Conservation (phyloP, 169 alveolate species). For the Plasmodium inui region DNA sequence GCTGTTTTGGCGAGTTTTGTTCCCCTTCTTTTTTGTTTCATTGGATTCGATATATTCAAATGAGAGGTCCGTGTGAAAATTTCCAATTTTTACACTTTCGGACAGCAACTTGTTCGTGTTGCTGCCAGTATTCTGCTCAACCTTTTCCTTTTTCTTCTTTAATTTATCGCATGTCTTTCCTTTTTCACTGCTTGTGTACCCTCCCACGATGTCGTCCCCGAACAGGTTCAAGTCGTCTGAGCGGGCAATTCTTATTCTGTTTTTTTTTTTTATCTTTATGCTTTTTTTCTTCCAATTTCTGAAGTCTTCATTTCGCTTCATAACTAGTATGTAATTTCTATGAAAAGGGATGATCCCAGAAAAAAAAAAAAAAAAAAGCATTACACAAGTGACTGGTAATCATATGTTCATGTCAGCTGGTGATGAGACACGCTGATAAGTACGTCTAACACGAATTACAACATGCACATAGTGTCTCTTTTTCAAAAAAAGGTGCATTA, state of each 20-base stretch:
- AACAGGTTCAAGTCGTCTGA: slow-evolving; percentile 33
- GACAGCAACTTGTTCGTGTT: background rate
- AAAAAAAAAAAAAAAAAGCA: slow-evolving; percentile 1
- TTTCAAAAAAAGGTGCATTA: background rate
- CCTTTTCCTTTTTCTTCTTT: background rate
- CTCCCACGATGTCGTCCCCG: slow-evolving; percentile 33
- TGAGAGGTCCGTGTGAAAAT: slow-evolving; percentile 30
- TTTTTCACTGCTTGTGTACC: slow-evolving; percentile 69
- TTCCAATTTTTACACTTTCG: background rate
- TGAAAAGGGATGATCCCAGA: background rate
- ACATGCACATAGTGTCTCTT: background rate
- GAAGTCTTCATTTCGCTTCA: slow-evolving; percentile 29
- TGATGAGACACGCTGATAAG: background rate
- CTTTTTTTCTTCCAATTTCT: slow-evolving; percentile 7
- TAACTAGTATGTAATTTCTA: slow-evolving; percentile 34
- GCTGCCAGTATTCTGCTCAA: background rate
- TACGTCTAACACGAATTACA: background rate
- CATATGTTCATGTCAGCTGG: background rate
- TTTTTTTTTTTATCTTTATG: background rate
- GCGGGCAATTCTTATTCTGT: slow-evolving; percentile 1
- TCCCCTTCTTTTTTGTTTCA: slow-evolving; percentile 19
- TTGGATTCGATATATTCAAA: slow-evolving; percentile 55
- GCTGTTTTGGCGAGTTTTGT: background rate
- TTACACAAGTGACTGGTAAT: background rate
- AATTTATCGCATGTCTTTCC: background rate